Evolutionary conservation across 202 grass and related monocot genomes (phyloP), one percentile per base, ranked within the genome.

Genomic region (Setaria italica): DNA sequence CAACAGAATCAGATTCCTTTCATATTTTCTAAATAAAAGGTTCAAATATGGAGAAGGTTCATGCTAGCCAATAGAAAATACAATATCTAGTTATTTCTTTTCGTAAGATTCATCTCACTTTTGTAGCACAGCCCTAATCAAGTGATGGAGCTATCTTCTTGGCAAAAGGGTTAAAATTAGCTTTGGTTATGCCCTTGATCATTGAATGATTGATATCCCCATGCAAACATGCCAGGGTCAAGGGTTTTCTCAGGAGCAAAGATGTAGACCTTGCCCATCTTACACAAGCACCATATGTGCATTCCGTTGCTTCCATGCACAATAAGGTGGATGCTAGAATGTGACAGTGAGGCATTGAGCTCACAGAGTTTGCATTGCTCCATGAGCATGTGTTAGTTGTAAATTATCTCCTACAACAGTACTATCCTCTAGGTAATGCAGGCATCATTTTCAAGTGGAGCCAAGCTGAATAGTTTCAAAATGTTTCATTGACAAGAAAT

Each of bases 1-100:
- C 51, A 80, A 79, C 21, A 87, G 90, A 85, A 95, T 90, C 88
- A 79, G 83, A 90, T 95, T 95, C 74, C 60, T 89, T 80, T 55
- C 71, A 78, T 15, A 51, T 71, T 57, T 77, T 66, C 70, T 81
- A 12, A 90, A 87, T 20, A 76, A 71, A 63, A 70, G 65, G 46
- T 69, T 80, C 70, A 81, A 45, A 81, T 70, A 50, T n/a, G 70
- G 51, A n/a, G 62, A 80, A 79, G 51, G 3, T 46, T 17, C 85
- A 80, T 17, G 29, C 60, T 63, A 63, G 7, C 2, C 30, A 37
- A 39, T 67, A 63, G 30, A 57, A 90, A 76, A 20, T 78, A 90
- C 33, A 67, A 75, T 47, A 4, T 62, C 7, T 60, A 84, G 19
- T 47, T 19, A 51, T 77, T 62, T 74, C n/a, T 21, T 67, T 58